phyloP scores from a whole-genome alignment of 768 basidiomycete species.

The Leucosporidium creatinivorum region DNA sequence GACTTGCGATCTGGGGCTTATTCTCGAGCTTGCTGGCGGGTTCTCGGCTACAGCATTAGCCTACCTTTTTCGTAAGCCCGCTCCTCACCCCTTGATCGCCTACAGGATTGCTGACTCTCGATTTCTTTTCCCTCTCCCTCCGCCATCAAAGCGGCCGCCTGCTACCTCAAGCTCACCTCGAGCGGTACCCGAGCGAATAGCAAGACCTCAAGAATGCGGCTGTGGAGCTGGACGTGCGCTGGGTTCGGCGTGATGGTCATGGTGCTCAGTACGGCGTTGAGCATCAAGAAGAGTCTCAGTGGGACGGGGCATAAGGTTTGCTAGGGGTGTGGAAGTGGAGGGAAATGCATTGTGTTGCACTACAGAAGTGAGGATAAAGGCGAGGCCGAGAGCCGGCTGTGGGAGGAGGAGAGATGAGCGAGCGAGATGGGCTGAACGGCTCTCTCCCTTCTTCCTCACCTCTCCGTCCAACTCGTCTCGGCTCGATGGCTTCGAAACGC shows the following conservation, averaged over 20 bases:
- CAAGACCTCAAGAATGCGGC: constrained; percentile 2
- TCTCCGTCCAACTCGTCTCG: too few relatives aligned
- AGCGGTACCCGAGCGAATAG: constrained; percentile 17
- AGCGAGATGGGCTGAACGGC: too few relatives aligned
- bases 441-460: too few relatives aligned
- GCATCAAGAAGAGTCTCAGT: constrained; percentile 19
- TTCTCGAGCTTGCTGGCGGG: constrained; percentile 96
- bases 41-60: constrained; percentile 61
- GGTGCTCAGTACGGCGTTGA: constrained; percentile 27
- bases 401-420: too few relatives aligned
- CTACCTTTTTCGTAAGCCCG: constrained; percentile 59
- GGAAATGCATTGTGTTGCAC: too few relatives aligned
- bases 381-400: too few relatives aligned
- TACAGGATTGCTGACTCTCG: too few relatives aligned
- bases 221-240: constrained; percentile 33
- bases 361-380: too few relatives aligned
- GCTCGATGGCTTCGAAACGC: too few relatives aligned
- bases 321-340: neutral
- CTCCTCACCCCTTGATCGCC: neutral
- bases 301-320: constrained; percentile 23
- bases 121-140: constrained; percentile 4
- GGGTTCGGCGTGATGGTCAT: constrained; percentile 38
- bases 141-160: constrained; percentile 56
- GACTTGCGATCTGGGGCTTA: constrained; percentile 95
- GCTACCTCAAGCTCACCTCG: constrained; percentile 62